Evolutionary conservation across 768 basidiomycete species (phyloP).

Genomic region (Tylopilus rubrobrunneus): DNA sequence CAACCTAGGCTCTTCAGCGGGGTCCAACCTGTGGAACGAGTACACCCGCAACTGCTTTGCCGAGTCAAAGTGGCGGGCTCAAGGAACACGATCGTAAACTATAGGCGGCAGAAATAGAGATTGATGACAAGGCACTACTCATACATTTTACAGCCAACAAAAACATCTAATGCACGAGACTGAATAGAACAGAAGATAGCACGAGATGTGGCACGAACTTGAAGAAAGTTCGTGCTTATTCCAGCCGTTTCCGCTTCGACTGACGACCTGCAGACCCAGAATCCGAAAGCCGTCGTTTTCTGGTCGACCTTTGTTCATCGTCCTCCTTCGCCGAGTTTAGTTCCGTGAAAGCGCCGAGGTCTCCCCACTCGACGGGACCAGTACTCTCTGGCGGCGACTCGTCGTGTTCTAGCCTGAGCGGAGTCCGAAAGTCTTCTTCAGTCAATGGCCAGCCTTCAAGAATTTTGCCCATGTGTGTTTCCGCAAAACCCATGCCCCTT

Average conservation of each 20-base stretch:
- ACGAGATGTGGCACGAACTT: too few relatives aligned
- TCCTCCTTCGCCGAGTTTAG: too few relatives aligned
- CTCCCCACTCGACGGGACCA: neutral
- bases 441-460: neutral
- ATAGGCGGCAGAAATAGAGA: too few relatives aligned
- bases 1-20: too few relatives aligned
- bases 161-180: neutral
- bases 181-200: neutral
- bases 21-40: too few relatives aligned
- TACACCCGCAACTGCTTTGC: too few relatives aligned
- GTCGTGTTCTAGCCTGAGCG: neutral
- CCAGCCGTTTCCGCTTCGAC: neutral
- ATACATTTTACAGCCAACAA: too few relatives aligned
- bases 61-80: too few relatives aligned
- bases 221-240: neutral
- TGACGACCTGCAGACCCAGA: neutral
- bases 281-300: neutral
- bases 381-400: neutral
- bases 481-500: neutral
- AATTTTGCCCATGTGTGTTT: neutral
- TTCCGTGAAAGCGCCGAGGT: neutral
- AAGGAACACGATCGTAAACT: too few relatives aligned
- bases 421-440: neutral
- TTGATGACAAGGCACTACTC: too few relatives aligned
- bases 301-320: neutral